Conservation (phyloP, 2,329 filamentous ascomycete genomes). For the Ophidiomyces ophidiicola region DNA sequence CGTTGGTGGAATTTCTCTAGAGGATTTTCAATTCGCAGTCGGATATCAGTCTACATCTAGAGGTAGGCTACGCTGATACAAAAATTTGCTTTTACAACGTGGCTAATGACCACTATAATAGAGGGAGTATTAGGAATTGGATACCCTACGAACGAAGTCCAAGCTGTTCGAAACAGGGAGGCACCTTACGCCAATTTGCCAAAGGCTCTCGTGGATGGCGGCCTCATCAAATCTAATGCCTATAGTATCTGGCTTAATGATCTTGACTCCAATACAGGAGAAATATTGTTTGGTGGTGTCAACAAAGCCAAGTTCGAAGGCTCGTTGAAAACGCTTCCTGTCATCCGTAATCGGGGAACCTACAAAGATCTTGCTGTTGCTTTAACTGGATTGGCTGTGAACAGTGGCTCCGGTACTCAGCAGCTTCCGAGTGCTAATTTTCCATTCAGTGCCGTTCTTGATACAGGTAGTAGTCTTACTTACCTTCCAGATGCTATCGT, state of each 20-base stretch:
- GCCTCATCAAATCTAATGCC: constrained; percentile 52
- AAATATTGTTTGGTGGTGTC: constrained; percentile 63
- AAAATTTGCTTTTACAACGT: neutral
- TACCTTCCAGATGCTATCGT: constrained; percentile 48
- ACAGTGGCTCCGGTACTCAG: constrained; percentile 15
- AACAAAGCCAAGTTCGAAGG: constrained; percentile 55
- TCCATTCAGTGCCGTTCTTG: constrained; percentile 53
- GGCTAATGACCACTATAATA: constrained; percentile 13
- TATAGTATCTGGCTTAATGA: constrained; percentile 70
- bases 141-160: constrained; percentile 66
- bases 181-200: constrained; percentile 57
- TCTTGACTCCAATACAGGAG: constrained; percentile 51
- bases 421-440: constrained; percentile 10
- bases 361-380: constrained; percentile 58
- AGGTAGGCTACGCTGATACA: constrained; percentile 7
- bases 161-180: constrained; percentile 43
- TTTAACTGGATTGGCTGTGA: constrained; percentile 46
- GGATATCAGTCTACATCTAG: constrained; percentile 38
- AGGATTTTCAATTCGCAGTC: constrained; percentile 47
- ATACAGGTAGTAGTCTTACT: constrained; percentile 56
- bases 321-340: constrained; percentile 52
- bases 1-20: constrained; percentile 39
- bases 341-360: constrained; percentile 36
- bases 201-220: constrained; percentile 48
- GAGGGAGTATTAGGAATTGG: constrained; percentile 80